phyloP scores from a whole-genome alignment of 2,329 filamentous ascomycete genomes.

The Triangularia verruculosa region DNA sequence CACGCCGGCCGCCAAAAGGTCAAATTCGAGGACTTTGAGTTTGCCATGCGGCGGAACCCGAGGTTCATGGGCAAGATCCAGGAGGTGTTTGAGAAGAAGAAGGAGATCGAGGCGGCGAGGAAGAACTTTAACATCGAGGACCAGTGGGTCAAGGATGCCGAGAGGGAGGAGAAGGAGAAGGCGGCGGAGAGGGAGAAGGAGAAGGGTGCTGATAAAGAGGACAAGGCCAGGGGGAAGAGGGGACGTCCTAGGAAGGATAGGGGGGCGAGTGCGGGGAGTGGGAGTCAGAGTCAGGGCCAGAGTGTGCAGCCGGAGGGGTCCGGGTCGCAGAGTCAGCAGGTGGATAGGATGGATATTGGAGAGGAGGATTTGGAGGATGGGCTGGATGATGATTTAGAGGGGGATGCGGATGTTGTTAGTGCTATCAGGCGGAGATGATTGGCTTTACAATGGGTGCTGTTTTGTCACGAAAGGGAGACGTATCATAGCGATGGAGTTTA shows the following conservation, averaged over 20 bases:
- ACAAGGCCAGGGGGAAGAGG: conserved; percentile 9
- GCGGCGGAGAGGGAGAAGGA: conserved; percentile 33
- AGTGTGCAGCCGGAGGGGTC: neutral
- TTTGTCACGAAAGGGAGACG: neutral
- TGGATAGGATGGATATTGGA: conserved; percentile 13
- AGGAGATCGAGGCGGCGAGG: conserved; percentile 77
- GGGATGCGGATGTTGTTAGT: neutral
- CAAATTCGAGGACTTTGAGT: conserved; percentile 97
- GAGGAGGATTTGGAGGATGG: conserved; percentile 54
- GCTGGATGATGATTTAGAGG: conserved; percentile 26
- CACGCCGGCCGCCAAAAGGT: conserved; percentile 91
- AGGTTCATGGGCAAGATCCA: conserved; percentile 84
- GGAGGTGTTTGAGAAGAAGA: conserved; percentile 85
- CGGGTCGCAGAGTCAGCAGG: neutral
- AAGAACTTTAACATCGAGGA: conserved; percentile 71
- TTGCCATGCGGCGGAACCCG: conserved; percentile 82
- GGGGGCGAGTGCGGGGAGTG: neutral
- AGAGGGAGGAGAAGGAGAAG: conserved; percentile 36
- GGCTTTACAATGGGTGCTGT: neutral
- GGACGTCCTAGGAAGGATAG: conserved; percentile 3
- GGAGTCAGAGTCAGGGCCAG: neutral
- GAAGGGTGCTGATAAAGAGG: conserved; percentile 17
- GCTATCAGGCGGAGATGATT: neutral
- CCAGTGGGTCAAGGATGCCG: conserved; percentile 54
- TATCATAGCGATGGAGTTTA: neutral